Evolutionary conservation across 2,329 filamentous ascomycete species (phyloP).

Genomic region (Fusarium domesticum): DNA sequence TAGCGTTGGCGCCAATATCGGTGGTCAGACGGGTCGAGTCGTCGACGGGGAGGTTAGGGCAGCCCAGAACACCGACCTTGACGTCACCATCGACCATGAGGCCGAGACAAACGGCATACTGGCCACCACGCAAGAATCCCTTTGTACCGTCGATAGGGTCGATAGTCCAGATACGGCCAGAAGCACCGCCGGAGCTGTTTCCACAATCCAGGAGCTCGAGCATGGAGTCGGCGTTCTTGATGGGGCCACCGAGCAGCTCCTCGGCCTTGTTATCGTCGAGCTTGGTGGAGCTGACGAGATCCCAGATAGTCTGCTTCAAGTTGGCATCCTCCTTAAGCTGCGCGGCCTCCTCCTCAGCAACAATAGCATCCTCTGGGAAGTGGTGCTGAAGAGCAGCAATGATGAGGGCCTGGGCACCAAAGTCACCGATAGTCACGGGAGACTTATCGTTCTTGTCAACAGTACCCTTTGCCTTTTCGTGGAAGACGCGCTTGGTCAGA

Average conservation of each 20-base stretch:
- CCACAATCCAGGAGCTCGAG: constrained; percentile 65
- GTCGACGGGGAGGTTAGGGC: constrained; percentile 90
- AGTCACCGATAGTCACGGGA: constrained; percentile 96
- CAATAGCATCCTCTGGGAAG: constrained; percentile 87
- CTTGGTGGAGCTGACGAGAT: constrained; percentile 69
- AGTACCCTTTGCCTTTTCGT: constrained; percentile 91
- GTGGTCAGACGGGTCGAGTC: constrained; percentile 60
- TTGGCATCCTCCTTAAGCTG: constrained; percentile 68
- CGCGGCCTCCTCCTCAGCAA: constrained; percentile 91
- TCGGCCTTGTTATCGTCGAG: constrained; percentile 58
- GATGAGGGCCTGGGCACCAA: constrained; percentile 94
- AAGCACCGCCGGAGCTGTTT: constrained; percentile 66
- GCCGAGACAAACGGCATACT: constrained; percentile 93
- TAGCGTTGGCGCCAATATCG: constrained; percentile 70
- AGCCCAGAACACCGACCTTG: constrained; percentile 90
- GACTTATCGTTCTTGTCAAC: constrained; percentile 89
- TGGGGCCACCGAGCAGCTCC: constrained; percentile 66
- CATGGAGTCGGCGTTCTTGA: constrained; percentile 63
- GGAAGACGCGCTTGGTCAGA: constrained; percentile 53
- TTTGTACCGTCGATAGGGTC: constrained; percentile 98
- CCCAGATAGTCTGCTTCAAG: constrained; percentile 72
- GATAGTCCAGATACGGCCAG: constrained; percentile 88
- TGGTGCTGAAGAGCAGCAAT: constrained; percentile 84
- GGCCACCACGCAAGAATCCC: constrained; percentile 91
- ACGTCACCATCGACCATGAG: constrained; percentile 92